Evolutionary conservation across 1,284 basidiomycete genomes (phyloP), one percentile per base, ranked within the genome.

Genomic region (Erythrobasidium hasegawianum): DNA sequence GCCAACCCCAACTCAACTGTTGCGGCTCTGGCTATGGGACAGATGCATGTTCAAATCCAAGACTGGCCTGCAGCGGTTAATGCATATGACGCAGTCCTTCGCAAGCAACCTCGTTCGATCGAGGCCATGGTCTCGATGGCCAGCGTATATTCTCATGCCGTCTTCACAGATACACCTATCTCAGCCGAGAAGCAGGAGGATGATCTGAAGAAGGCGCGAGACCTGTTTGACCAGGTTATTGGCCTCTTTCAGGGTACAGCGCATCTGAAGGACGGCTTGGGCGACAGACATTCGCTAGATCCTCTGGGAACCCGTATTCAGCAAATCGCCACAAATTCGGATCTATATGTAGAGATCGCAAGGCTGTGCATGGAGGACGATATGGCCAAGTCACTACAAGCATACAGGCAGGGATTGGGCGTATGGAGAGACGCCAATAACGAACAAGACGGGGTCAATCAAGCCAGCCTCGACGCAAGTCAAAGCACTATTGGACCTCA

Each of bases 91-190:
- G 86, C 85, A 20, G 82, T 92, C 20, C 80, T 89, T 24, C 86
- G 72, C 26, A 66, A 62, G 11, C 67, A 73, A 39, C 72, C 71
- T 4, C 61, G 68, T 2, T 74, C 78, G 14, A 75, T 88, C 10
- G 91, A 95, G 79, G 90, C 90, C 1, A 86, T 85, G 11, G 87
- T 88, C n/a, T 86, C 93, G 77, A 85, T 96, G 49, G 92, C 92
- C 1, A 89, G 90, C 1, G 83, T 97, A 8, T 85, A 90, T 43
- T 86, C 88, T 0, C 72, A 73, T 62, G 66, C 71, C 20, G 64
- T 68, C 38, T 66, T 57, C 40, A 60, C 69, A 4, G 14, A 18
- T 14, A 18, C 43, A 18, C 20, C 47, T 4, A 33, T 33, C 4
- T n/a, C 26, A 4, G 29, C 22, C 27, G 38, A 24, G 16, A 57